Percentiles rank a stretch among this genome's conserved stretches.
These are phyloP conservation scores for Lactifluus echinatus DNA, from an alignment of 768 basidiomycete genomes.

Conservation along the genomic window DNA sequence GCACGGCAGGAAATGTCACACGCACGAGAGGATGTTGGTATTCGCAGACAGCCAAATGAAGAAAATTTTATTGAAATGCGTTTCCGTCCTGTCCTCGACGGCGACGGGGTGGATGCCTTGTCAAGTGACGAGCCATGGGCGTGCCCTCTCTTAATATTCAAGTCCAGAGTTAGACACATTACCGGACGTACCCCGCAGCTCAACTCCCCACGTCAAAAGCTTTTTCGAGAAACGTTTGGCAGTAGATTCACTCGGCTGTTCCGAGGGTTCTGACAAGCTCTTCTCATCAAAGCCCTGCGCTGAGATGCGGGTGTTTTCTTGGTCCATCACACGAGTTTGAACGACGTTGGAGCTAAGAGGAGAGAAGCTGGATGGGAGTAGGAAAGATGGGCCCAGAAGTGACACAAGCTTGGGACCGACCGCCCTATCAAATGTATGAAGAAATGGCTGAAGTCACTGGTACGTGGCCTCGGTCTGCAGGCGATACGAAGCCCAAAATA, in stretches of 20 bases:
- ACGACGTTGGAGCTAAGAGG: not conserved
- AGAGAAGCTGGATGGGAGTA: not conserved
- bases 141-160: not conserved
- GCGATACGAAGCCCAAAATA: too few species aligned
- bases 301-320: not conserved
- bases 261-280: too few species aligned
- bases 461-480: too few species aligned
- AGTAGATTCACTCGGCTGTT: not conserved
- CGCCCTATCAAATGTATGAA: not conserved
- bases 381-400: too few species aligned
- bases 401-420: too few species aligned
- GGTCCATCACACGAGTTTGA: not conserved
- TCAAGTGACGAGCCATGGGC: not conserved
- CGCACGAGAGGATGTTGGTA: constrained; percentile 34
- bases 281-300: not conserved
- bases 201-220: constrained; percentile 28
- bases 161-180: too few species aligned
- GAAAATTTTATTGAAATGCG: constrained; percentile 34
- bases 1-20: not conserved
- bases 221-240: constrained; percentile 6
- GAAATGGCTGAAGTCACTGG: not conserved
- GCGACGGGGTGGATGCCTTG: constrained; percentile 32
- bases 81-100: constrained; percentile 30
- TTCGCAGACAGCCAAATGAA: constrained; percentile 36
- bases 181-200: constrained; percentile 26